Percentiles rank a stretch among this genome's conserved stretches.
Evolutionary conservation across 2,329 filamentous ascomycete species (phyloP).

Genomic region (Aspergillus sp.): DNA sequence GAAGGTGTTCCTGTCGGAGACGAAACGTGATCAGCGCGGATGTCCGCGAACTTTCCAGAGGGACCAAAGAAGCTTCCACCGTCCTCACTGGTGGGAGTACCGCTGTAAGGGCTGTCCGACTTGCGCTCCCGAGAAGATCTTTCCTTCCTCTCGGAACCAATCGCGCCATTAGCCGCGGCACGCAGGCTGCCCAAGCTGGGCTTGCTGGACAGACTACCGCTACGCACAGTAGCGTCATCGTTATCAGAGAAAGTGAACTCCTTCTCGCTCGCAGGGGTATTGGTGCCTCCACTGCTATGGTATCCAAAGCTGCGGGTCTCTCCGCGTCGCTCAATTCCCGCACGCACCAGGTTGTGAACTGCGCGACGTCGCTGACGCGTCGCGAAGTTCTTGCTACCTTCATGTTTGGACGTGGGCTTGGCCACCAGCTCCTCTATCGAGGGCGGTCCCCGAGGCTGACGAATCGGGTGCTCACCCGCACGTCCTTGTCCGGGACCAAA

Average conservation of each 20-base stretch:
- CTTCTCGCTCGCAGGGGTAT: slow-evolving; percentile 83
- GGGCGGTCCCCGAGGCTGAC: slow-evolving; percentile 88
- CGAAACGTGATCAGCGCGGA: slow-evolving; percentile 34
- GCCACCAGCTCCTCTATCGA: slow-evolving; percentile 82
- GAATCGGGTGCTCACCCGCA: slow-evolving; percentile 86
- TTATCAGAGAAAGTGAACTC: slow-evolving; percentile 64
- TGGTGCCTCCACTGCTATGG: slow-evolving; percentile 60
- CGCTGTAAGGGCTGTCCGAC: slow-evolving; percentile 48
- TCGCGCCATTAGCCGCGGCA: slow-evolving; percentile 73
- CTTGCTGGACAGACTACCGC: slow-evolving; percentile 73
- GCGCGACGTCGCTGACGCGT: slow-evolving; percentile 87
- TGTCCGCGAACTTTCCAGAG: slow-evolving; percentile 50
- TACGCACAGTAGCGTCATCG: slow-evolving; percentile 68
- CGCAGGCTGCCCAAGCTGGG: slow-evolving; percentile 67
- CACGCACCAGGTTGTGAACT: slow-evolving; percentile 83
- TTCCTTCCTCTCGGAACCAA: slow-evolving; percentile 79
- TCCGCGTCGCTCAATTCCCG: slow-evolving; percentile 76
- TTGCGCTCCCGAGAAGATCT: slow-evolving; percentile 52
- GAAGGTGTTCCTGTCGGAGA: slow-evolving; percentile 28
- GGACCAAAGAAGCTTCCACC: slow-evolving; percentile 37
- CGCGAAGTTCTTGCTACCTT: slow-evolving; percentile 96
- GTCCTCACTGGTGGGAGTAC: slow-evolving; percentile 60
- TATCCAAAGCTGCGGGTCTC: slow-evolving; percentile 63
- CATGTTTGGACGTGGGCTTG: slow-evolving; percentile 85
- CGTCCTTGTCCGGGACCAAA: slow-evolving; percentile 91